Evolutionary conservation across 768 basidiomycete species (phyloP), one percentile per base, ranked within the genome.

Genomic region (Psilocybe sp.): DNA sequence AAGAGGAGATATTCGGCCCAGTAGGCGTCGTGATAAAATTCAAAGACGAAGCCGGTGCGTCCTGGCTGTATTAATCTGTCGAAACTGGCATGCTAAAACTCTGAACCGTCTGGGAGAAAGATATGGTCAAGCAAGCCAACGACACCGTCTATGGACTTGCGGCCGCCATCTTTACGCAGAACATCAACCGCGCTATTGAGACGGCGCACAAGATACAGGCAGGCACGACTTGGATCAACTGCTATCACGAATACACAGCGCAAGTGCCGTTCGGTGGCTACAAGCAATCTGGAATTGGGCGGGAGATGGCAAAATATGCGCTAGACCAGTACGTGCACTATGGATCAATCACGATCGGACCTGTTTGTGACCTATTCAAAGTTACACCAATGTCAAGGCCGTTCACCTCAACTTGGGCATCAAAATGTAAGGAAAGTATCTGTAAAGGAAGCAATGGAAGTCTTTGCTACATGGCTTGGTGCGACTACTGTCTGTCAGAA

Each of bases 1-100:
- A 63, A 47, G 83, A 86, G 59, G 82, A 91, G 66, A 89, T 90
- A 50, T 90, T 91, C 56, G 88, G 88, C 11, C 88, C 90, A 3
- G 86, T 90, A 35, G 80, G 80, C 46, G 85, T 83, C 15, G 69
- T 92, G 32, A 77, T 84, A 70, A 84, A 84, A 62, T 92, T 92
- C 73, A 79, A 83, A 60, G 77, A 80, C 38, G 82, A 80, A 52
- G 77, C 80, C 1, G 82, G 47, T 48, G 10, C 15, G 46, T 47
- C 35, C n/a, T n/a, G 2, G n/a, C 14, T 47, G 18, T 10, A 10
- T 13, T 7, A 85, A 47, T 78, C 74, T 33, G 62, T 83, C 50
- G 66, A 66, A 36, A 72, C 6, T 81, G 85, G 1, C 84, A 87
- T 7, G 79, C 94, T 49, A 89, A 89, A 73, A 79, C 87, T n/a